Conservation (phyloP, 1,284 basidiomycete genomes). For the Cutaneotrichosporon cutaneum region DNA sequence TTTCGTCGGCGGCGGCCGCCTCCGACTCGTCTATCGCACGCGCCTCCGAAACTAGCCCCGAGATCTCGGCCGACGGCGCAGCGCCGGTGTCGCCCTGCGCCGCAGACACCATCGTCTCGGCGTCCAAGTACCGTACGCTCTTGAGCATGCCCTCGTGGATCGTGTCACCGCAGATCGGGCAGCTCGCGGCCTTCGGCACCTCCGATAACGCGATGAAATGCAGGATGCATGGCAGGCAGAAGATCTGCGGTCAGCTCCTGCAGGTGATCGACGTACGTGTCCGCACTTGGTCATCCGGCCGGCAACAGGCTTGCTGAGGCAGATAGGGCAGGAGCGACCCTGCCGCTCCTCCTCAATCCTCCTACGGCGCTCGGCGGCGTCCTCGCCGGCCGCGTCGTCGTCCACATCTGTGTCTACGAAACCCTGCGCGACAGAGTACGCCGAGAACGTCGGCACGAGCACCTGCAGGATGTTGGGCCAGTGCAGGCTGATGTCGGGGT, state of each 20-base stretch:
- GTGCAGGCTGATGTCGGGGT: slow-evolving; percentile 91
- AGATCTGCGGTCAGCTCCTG: slow-evolving; percentile 71
- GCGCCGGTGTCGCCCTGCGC: slow-evolving; percentile 31
- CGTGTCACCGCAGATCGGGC: slow-evolving; percentile 95
- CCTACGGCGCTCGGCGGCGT: slow-evolving; percentile 32
- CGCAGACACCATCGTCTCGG: slow-evolving; percentile 41
- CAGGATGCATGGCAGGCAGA: slow-evolving; percentile 50
- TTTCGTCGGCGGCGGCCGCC: neutral
- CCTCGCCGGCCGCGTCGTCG: slow-evolving; percentile 39
- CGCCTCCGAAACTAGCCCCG: slow-evolving; percentile 23
- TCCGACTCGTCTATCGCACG: slow-evolving; percentile 53
- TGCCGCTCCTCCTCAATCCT: slow-evolving; percentile 47
- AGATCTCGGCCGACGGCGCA: slow-evolving; percentile 8
- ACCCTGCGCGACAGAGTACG: slow-evolving; percentile 52
- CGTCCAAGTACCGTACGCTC: slow-evolving; percentile 65
- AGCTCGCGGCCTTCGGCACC: slow-evolving; percentile 76
- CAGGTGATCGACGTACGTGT: slow-evolving; percentile 72
- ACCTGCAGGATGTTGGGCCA: slow-evolving; percentile 97
- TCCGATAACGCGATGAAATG: slow-evolving; percentile 86
- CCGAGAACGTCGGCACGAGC: slow-evolving; percentile 71
- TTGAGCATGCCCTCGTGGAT: slow-evolving; percentile 89
- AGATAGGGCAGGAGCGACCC: slow-evolving; percentile 83
- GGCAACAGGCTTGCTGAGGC: slow-evolving; percentile 76
- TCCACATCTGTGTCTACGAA: slow-evolving; percentile 44
- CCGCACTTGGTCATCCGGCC: slow-evolving; percentile 97